Base-by-base conservation (phyloP, 2,329 filamentous ascomycete genomes). In the Sporothrix brasiliensis region DNA sequence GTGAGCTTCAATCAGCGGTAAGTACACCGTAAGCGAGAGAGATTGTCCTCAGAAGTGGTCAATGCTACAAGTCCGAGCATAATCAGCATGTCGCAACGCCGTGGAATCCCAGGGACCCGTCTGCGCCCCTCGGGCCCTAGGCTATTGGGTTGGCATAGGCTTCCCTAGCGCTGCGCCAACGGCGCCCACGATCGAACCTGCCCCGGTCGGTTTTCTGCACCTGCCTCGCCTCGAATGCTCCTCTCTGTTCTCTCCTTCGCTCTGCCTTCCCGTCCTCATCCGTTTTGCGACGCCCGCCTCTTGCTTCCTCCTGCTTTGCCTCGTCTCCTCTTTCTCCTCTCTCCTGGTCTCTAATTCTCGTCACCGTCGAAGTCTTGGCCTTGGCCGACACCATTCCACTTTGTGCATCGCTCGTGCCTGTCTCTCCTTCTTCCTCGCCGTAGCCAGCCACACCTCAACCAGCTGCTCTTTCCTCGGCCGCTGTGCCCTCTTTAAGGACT, bases 141-240 rank as follows among this genome's bases (percentile, higher is more conserved):
- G 24, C 44, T 44, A 24, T 21, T 34, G 44, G 7, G 61, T 21
- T 24, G 61, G 16, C 44, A 50, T 65, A 19, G 24, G 61, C 44
- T 50, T 30, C 50, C 24, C 34, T 65, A 65, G 61, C 61, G 61
- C 61, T 65, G 44, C 61, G 47, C 61, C 60, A 63, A 41, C 41
- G 0, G 6, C 44, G 61, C 44, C 44, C 61, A 65, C 24, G 61
- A 65, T 65, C 41, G 21, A 11, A 30, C 30, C 61, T 65, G 60
- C 41, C 60, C 60, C 50, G 61, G 44, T n/a, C 44, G 44, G 19
- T 34, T 65, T 49, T 44, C 11, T 39, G 54, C 27, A 30, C 61
- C 61, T 19, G 24, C 27, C 61, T 65, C 63, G 47, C n/a, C n/a
- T n/a, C n/a, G n/a, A n/a, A 11, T n/a, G 61, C 61, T 66, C 47